phyloP scores from a whole-genome alignment of 768 basidiomycete species.

The Boletus rufocinnamomeus region DNA sequence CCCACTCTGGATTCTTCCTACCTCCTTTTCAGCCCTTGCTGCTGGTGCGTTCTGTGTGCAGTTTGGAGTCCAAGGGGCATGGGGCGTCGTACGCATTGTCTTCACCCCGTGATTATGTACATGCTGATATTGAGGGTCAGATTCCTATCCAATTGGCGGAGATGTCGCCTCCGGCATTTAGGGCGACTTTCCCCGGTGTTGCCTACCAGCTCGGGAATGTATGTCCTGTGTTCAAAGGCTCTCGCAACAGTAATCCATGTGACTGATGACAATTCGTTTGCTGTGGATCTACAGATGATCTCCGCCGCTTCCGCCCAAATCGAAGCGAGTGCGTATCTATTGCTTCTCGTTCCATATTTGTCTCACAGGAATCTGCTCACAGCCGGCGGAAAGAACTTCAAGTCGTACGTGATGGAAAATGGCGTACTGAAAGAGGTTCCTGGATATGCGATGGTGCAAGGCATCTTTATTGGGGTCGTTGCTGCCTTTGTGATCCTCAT shows the following conservation, averaged over 20 bases:
- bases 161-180: slow-evolving; percentile 86
- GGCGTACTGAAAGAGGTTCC: slow-evolving; percentile 48
- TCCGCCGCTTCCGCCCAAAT: slow-evolving; percentile 78
- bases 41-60: slow-evolving; percentile 89
- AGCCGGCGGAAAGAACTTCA: slow-evolving; percentile 64
- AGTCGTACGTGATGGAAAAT: slow-evolving; percentile 46
- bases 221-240: slow-evolving; percentile 2
- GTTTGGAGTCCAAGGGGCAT: slow-evolving; percentile 87
- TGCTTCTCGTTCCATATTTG: background rate
- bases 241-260: no score
- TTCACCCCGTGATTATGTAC: background rate
- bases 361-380: background rate
- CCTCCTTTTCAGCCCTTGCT: slow-evolving; percentile 62
- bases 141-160: slow-evolving; percentile 82
- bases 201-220: slow-evolving; percentile 83
- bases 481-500: slow-evolving; percentile 75
- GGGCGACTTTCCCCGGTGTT: slow-evolving; percentile 85
- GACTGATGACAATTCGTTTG: background rate
- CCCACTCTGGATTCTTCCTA: slow-evolving; percentile 84
- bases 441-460: slow-evolving; percentile 78
- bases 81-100: slow-evolving; percentile 68
- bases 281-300: slow-evolving; percentile 46
- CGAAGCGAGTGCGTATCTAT: slow-evolving; percentile 57
- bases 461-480: slow-evolving; percentile 84
- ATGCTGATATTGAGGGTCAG: slow-evolving; percentile 20